Evolutionary conservation across 2,329 filamentous ascomycete genomes (phyloP).

Genomic region (Pochonia chlamydosporia): DNA sequence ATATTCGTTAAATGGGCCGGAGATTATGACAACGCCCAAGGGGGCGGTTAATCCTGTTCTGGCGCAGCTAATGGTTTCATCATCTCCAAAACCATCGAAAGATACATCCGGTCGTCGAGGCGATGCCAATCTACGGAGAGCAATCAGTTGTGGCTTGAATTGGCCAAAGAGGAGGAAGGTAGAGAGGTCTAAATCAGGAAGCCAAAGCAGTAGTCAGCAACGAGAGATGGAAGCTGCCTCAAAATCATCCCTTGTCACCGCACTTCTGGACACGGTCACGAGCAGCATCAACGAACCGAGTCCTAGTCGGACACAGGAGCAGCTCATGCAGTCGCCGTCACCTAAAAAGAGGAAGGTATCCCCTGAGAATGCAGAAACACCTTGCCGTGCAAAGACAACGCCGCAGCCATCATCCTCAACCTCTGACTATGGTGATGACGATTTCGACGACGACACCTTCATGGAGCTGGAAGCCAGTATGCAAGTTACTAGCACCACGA

Average conservation of each 20-base stretch:
- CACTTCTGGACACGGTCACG: slow-evolving; percentile 61
- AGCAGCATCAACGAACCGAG: slow-evolving; percentile 43
- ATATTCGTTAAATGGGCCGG: slow-evolving; percentile 48
- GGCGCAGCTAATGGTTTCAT: slow-evolving; percentile 62
- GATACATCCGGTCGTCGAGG: slow-evolving; percentile 34
- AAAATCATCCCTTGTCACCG: slow-evolving; percentile 53
- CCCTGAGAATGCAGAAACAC: slow-evolving; percentile 17
- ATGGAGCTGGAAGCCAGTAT: slow-evolving; percentile 46
- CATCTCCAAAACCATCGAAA: slow-evolving; percentile 58
- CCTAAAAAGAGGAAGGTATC: slow-evolving; percentile 31
- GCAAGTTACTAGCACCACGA: slow-evolving; percentile 12
- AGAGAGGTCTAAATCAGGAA: slow-evolving; percentile 38
- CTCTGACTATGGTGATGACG: slow-evolving; percentile 49
- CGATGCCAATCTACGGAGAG: slow-evolving; percentile 47
- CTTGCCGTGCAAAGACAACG: slow-evolving; percentile 11
- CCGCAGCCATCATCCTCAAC: slow-evolving; percentile 18
- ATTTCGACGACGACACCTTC: slow-evolving; percentile 55
- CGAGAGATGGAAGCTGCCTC: slow-evolving; percentile 42
- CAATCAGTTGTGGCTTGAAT: slow-evolving; percentile 63
- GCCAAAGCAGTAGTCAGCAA: slow-evolving; percentile 24
- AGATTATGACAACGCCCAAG: slow-evolving; percentile 34
- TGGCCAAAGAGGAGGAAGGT: slow-evolving; percentile 66
- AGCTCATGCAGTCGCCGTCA: slow-evolving; percentile 35
- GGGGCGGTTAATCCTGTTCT: slow-evolving; percentile 52
- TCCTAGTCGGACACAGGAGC: slow-evolving; percentile 22